These are phyloP conservation scores for Cinnamomum chago DNA, from an alignment of 164 flowering plant genomes.

Conservation along the genomic window DNA sequence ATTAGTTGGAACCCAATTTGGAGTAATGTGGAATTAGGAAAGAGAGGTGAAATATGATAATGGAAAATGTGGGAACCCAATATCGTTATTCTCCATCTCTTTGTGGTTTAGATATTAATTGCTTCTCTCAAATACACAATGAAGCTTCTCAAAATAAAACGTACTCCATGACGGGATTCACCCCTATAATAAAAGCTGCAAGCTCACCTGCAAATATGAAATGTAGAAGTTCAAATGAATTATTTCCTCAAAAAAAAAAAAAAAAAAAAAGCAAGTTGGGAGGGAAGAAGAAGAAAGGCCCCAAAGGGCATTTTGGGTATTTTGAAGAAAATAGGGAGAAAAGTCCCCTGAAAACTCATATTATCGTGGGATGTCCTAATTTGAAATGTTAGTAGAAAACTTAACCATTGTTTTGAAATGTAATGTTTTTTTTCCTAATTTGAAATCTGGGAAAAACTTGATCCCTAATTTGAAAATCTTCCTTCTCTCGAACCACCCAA, in stretches of 20 bases:
- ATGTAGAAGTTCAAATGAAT: not conserved
- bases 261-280: not conserved
- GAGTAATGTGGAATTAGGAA: not conserved
- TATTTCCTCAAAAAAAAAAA: not conserved
- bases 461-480: too few relatives aligned
- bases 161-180: constrained; percentile 55
- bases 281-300: too few relatives aligned
- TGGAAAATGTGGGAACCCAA: constrained; percentile 29
- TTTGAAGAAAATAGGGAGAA: too few relatives aligned
- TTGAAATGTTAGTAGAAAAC: too few relatives aligned
- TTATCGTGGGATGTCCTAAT: too few relatives aligned
- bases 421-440: too few relatives aligned
- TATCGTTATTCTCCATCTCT: constrained; percentile 48
- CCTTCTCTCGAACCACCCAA: too few relatives aligned
- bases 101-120: constrained; percentile 32
- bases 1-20: not conserved
- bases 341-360: too few relatives aligned
- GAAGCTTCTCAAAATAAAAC: constrained; percentile 48
- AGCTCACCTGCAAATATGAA: constrained; percentile 47
- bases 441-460: too few relatives aligned
- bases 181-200: constrained; percentile 60
- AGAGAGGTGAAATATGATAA: not conserved
- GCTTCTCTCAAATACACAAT: constrained; percentile 54
- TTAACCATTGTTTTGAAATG: too few relatives aligned
- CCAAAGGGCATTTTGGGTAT: too few relatives aligned